Percentiles rank a stretch among this genome's conserved stretches.
phyloP scores from a whole-genome alignment of 352 stramenopile genomes.

The Pythium phragmitis region DNA sequence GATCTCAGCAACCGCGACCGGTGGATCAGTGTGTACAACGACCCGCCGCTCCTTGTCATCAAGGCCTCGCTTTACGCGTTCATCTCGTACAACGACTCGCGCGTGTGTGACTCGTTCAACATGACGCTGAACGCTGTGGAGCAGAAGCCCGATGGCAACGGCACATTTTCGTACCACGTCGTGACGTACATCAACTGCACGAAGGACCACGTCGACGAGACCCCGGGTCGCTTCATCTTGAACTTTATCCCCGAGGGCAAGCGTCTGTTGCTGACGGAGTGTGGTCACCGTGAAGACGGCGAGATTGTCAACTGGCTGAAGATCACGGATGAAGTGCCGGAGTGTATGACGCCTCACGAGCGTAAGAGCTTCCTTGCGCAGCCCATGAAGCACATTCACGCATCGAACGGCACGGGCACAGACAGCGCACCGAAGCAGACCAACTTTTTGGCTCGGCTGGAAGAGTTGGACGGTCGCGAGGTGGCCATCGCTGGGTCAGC shows the following conservation, averaged over 20 bases:
- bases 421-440: slow-evolving; percentile 51
- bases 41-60: slow-evolving; percentile 75
- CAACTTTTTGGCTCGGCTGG: slow-evolving; percentile 63
- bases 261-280: slow-evolving; percentile 75
- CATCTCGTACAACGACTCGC: slow-evolving; percentile 82
- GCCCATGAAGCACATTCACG: slow-evolving; percentile 87
- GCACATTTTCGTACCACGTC: slow-evolving; percentile 77
- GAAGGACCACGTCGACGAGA: slow-evolving; percentile 71
- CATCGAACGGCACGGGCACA: slow-evolving; percentile 54
- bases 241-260: slow-evolving; percentile 85
- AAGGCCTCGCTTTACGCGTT: slow-evolving; percentile 87
- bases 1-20: slow-evolving; percentile 66
- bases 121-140: slow-evolving; percentile 86
- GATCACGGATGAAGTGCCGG: slow-evolving; percentile 76
- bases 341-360: slow-evolving; percentile 80
- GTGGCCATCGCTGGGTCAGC: slow-evolving; percentile 64
- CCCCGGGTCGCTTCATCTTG: slow-evolving; percentile 74
- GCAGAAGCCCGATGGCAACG: slow-evolving; percentile 73
- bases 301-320: slow-evolving; percentile 88
- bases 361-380: slow-evolving; percentile 81
- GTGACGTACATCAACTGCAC: slow-evolving; percentile 87
- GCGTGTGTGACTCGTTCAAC: slow-evolving; percentile 83
- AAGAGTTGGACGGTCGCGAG: slow-evolving; percentile 63
- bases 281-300: slow-evolving; percentile 77
- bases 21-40: slow-evolving; percentile 83